These are phyloP conservation scores for Didymella keratinophila DNA, from an alignment of 2,329 filamentous ascomycete genomes.

Conservation along the genomic window DNA sequence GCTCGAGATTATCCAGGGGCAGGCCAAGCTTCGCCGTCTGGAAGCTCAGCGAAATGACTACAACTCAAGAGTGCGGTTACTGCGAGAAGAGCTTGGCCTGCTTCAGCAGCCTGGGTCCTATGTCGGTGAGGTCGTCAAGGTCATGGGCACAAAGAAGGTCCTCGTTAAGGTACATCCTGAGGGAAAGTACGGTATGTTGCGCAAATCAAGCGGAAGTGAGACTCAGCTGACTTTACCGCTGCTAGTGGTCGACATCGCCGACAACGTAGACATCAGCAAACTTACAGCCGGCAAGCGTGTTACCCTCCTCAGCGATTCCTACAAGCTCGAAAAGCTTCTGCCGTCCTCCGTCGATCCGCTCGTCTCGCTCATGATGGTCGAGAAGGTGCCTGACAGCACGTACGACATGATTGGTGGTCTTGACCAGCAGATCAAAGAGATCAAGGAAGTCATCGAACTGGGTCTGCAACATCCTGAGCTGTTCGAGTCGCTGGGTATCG, in stretches of 20 bases:
- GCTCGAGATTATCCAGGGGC: conserved; percentile 99
- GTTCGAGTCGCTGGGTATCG: conserved; percentile 98
- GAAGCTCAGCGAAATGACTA: conserved; percentile 99
- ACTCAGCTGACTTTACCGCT: conserved; percentile 9
- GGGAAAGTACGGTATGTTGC: conserved; percentile 91
- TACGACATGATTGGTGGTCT: conserved; percentile 99
- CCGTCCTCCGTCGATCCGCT: conserved; percentile 98
- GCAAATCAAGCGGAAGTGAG: neutral
- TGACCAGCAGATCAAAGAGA: conserved; percentile 99
- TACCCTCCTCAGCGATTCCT: conserved; percentile 93
- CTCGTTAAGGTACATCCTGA: conserved; percentile 98
- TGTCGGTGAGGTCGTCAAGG: conserved; percentile 99
- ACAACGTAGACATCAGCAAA: conserved; percentile 92
- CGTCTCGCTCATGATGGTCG: conserved; percentile 99
- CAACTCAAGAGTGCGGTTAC: conserved; percentile 93
- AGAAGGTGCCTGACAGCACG: conserved; percentile 99
- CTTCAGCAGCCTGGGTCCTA: conserved; percentile 98
- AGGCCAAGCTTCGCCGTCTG: conserved; percentile 90
- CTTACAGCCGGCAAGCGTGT: conserved; percentile 98
- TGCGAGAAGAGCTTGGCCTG: conserved; percentile 93
- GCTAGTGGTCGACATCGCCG: conserved; percentile 91
- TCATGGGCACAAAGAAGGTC: conserved; percentile 99
- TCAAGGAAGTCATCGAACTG: conserved; percentile 99
- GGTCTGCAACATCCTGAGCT: conserved; percentile 98
- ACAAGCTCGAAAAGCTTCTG: conserved; percentile 98